Conservation (phyloP, 1,284 basidiomycete genomes). For the Farysia itapuensis region DNA sequence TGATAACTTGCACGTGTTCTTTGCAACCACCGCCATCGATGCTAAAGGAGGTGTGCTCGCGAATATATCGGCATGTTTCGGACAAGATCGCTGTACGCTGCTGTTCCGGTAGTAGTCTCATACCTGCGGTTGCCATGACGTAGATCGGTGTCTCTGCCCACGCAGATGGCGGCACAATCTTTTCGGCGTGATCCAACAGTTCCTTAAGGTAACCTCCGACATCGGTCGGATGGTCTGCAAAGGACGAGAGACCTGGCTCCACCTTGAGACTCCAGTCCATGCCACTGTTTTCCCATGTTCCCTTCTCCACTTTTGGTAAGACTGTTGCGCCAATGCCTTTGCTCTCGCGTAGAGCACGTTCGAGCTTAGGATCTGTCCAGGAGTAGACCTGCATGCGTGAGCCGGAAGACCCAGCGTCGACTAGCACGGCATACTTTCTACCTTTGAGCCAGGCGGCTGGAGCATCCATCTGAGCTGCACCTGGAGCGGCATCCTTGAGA, state of each 20-base stretch:
- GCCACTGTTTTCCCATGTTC: slow-evolving; percentile 70
- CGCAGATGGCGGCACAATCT: slow-evolving; percentile 80
- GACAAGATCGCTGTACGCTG: slow-evolving; percentile 74
- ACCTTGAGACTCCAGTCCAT: slow-evolving; percentile 81
- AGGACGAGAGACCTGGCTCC: slow-evolving; percentile 92
- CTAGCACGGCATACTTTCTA: slow-evolving; percentile 79
- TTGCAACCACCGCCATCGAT: slow-evolving; percentile 67
- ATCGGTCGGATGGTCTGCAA: slow-evolving; percentile 70
- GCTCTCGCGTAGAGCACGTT: slow-evolving; percentile 58
- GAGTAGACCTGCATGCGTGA: slow-evolving; percentile 95
- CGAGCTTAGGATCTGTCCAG: slow-evolving; percentile 79
- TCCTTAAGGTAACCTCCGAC: slow-evolving; percentile 78
- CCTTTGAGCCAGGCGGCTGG: slow-evolving; percentile 25
- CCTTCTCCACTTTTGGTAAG: slow-evolving; percentile 87
- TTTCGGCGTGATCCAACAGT: slow-evolving; percentile 77
- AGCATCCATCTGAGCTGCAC: slow-evolving; percentile 29
- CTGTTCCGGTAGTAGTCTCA: slow-evolving; percentile 77
- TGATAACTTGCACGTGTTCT: slow-evolving; percentile 87
- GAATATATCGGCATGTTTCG: slow-evolving; percentile 77
- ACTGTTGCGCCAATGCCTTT: slow-evolving; percentile 51
- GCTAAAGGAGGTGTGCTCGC: slow-evolving; percentile 77
- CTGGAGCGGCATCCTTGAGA: slow-evolving; percentile 29
- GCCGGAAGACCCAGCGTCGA: slow-evolving; percentile 96
- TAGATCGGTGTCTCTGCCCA: slow-evolving; percentile 85
- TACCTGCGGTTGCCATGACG: slow-evolving; percentile 92